Evolutionary conservation across 139 green algal species (phyloP), one percentile per base, ranked within the genome.

Genomic region (Chlorella sorokiniana): DNA sequence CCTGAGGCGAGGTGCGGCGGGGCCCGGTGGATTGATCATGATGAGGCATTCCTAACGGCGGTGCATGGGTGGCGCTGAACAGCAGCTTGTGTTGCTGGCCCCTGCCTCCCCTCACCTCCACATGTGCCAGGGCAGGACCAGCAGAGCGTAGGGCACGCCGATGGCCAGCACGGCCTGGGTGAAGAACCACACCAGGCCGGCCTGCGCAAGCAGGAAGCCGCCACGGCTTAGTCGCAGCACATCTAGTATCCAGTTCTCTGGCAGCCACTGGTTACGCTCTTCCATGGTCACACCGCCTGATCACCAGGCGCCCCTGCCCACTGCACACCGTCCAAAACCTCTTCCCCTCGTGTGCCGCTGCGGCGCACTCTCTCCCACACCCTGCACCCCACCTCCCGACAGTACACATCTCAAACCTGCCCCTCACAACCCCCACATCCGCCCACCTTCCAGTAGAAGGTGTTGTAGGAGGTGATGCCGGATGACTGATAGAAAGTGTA

Each of bases 361-460:
- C n/a, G n/a, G n/a, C n/a, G n/a, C n/a, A n/a, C n/a, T n/a, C n/a
- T n/a, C n/a, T n/a, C n/a, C n/a, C n/a, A n/a, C n/a, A n/a, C n/a
- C n/a, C 48, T 56, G 56, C 56, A 31, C 18, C 22, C 56, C 10
- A 29, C 29, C 56, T 6, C 56, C 56, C 23, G 23, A 10, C 56
- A 29, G 23, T n/a, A 33, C 56, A 65, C 6, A 65, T n/a, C n/a
- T n/a, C 56, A 65, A 31, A 22, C 56, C 16, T 16, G 18, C 6
- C 6, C 56, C 29, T 59, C 48, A 59, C 14, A 16, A 59, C 14
- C 48, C 11, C 48, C 16, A 16, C 48, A 59, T 59, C 11, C 48
- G n/a, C 56, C 22, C 56, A n/a, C 56, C 56, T 65, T 65, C 56
- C 56, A 65, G 56, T 65, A 65, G 22, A 65, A 65, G 18, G 56